phyloP scores from a whole-genome alignment of 305 asterid species.

The Caryopteris hybrid region DNA sequence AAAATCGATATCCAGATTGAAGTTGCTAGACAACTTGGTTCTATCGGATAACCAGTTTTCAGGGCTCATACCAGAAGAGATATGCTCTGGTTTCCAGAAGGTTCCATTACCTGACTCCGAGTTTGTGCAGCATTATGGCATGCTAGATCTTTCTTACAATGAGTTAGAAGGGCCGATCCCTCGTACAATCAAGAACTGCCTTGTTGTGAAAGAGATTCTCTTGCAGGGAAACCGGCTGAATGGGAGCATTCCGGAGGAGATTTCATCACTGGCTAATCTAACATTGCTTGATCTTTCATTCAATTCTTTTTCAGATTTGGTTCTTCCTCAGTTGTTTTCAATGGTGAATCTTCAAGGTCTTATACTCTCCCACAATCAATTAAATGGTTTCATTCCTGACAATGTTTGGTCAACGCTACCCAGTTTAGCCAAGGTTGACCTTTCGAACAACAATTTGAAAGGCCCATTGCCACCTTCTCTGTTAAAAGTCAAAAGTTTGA shows the following conservation, averaged over 20 bases:
- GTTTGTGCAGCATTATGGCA: slow-evolving; percentile 72
- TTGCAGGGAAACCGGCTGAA: slow-evolving; percentile 61
- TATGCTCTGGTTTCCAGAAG: slow-evolving; percentile 70
- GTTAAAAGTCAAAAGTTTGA: slow-evolving; percentile 41
- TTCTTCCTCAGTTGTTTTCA: slow-evolving; percentile 32
- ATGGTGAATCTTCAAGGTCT: slow-evolving; percentile 65
- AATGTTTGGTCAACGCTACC: slow-evolving; percentile 25
- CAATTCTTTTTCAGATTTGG: slow-evolving; percentile 47
- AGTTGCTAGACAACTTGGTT: slow-evolving; percentile 66
- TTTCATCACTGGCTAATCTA: slow-evolving; percentile 42
- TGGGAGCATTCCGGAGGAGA: slow-evolving; percentile 68
- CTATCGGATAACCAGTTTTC: slow-evolving; percentile 54
- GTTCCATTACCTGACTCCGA: slow-evolving; percentile 71
- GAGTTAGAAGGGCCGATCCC: slow-evolving; percentile 61
- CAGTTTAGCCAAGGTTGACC: slow-evolving; percentile 53
- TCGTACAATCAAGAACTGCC: slow-evolving; percentile 43
- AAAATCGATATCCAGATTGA: slow-evolving; percentile 41
- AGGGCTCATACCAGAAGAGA: slow-evolving; percentile 68
- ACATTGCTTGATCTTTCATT: slow-evolving; percentile 56
- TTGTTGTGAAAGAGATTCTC: slow-evolving; percentile 37
- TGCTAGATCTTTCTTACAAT: slow-evolving; percentile 74
- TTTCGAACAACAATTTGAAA: slow-evolving; percentile 45
- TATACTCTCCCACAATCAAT: slow-evolving; percentile 53
- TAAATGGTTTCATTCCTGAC: slow-evolving; percentile 51
- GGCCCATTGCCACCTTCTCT: slow-evolving; percentile 63